phyloP scores from a whole-genome alignment of 2,329 filamentous ascomycete species.

The Tolypocladium paradoxum region DNA sequence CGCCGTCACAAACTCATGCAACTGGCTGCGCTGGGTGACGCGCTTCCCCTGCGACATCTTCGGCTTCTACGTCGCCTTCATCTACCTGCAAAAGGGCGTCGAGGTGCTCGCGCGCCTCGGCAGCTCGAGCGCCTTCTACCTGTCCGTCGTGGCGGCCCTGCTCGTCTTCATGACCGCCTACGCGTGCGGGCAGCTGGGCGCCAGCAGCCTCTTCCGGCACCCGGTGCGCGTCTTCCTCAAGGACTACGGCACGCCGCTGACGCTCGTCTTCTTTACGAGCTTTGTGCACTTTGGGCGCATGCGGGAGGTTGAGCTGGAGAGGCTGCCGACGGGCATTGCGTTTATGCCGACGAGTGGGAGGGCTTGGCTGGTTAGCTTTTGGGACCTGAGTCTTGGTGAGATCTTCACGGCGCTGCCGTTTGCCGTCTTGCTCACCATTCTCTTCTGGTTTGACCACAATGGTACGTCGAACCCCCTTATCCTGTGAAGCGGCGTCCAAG shows the following conservation, averaged over 20 bases:
- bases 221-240: conserved; percentile 73
- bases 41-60: conserved; percentile 91
- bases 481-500: neutral
- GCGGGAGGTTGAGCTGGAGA: conserved; percentile 56
- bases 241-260: conserved; percentile 79
- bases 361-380: conserved; percentile 71
- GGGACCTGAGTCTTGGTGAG: conserved; percentile 61
- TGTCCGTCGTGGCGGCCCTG: conserved; percentile 66
- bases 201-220: conserved; percentile 61
- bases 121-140: conserved; percentile 56
- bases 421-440: conserved; percentile 67
- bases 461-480: conserved; percentile 32
- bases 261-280: conserved; percentile 78
- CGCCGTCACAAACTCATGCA: conserved; percentile 77
- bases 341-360: conserved; percentile 70
- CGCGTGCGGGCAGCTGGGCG: conserved; percentile 59
- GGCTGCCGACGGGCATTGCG: conserved; percentile 62
- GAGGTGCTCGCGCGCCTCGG: conserved; percentile 74
- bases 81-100: conserved; percentile 85
- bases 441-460: conserved; percentile 89
- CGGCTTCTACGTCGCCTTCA: conserved; percentile 85
- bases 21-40: conserved; percentile 80
- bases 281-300: conserved; percentile 83
- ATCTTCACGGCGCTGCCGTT: conserved; percentile 83
- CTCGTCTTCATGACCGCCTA: conserved; percentile 72